Conservation (phyloP, 768 basidiomycete genomes). For the Pulveroboletus sp. region DNA sequence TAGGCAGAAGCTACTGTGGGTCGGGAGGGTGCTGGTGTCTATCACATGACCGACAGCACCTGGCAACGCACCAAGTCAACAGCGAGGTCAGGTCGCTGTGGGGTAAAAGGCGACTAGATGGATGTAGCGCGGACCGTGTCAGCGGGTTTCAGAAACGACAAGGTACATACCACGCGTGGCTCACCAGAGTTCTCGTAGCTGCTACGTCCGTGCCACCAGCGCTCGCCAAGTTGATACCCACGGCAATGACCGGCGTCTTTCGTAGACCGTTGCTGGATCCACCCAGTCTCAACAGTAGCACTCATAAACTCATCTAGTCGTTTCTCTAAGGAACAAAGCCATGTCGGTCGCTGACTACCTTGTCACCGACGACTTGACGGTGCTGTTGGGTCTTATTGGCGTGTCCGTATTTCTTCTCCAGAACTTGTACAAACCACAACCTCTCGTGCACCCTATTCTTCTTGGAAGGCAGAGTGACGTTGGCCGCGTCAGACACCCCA, state of each 20-base stretch:
- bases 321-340: constrained; percentile 13
- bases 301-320: too few relatives aligned
- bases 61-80: too few relatives aligned
- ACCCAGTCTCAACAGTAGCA: not conserved
- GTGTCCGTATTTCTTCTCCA: constrained; percentile 73
- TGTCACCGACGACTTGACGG: constrained; percentile 74
- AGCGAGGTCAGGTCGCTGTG: not conserved
- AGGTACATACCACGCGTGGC: too few relatives aligned
- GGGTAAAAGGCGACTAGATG: not conserved
- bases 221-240: not conserved
- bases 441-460: constrained; percentile 89
- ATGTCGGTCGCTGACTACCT: constrained; percentile 53
- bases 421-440: constrained; percentile 75
- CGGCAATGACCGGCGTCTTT: constrained; percentile 6
- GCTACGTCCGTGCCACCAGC: too few relatives aligned
- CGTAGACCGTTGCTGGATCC: too few relatives aligned
- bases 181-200: too few relatives aligned
- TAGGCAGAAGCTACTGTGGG: constrained; percentile 32
- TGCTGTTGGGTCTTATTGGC: constrained; percentile 69
- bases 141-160: not conserved
- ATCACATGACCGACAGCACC: too few relatives aligned
- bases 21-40: too few relatives aligned
- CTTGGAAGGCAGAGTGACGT: constrained; percentile 91
- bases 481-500: constrained; percentile 70
- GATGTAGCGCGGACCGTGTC: not conserved